A percentile compares a stretch with the other conserved stretches of the same genome.
phyloP scores from a whole-genome alignment of 495 filamentous ascomycete species.

The Aspergillus steynii region DNA sequence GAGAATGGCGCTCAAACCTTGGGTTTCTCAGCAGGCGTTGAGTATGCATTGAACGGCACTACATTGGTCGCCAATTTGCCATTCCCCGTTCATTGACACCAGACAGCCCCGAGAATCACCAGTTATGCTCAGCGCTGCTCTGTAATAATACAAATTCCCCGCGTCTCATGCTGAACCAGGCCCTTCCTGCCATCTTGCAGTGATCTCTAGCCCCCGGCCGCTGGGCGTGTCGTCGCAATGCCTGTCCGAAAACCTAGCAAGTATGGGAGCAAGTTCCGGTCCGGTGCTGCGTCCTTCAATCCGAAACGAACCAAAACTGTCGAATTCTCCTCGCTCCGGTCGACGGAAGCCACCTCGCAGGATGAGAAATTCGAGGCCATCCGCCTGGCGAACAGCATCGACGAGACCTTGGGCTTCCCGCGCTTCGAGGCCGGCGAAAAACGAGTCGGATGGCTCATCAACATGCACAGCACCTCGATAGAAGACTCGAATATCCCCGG shows the following conservation, averaged over 20 bases:
- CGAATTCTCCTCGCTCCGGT: conserved; percentile 69
- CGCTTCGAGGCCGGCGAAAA: conserved; percentile 88
- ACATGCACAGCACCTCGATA: conserved; percentile 86
- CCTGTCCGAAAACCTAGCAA: conserved; percentile 57
- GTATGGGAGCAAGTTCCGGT: conserved; percentile 56
- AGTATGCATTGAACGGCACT: conserved; percentile 22
- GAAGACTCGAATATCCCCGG: conserved; percentile 80
- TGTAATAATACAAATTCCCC: conserved; percentile 2
- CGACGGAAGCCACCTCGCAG: conserved; percentile 79
- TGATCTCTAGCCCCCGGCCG: conserved; percentile 28
- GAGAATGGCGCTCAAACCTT: background rate
- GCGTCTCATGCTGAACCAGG: conserved; percentile 30
- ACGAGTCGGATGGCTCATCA: conserved; percentile 89
- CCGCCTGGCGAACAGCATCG: conserved; percentile 82
- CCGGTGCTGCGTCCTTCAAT: conserved; percentile 49
- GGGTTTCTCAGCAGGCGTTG: conserved; percentile 7
- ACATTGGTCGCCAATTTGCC: conserved; percentile 21
- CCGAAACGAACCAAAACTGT: conserved; percentile 69
- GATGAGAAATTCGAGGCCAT: conserved; percentile 85
- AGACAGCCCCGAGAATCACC: conserved; percentile 6
- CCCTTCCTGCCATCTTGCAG: conserved; percentile 9
- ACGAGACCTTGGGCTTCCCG: conserved; percentile 90
- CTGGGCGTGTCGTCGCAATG: conserved; percentile 47
- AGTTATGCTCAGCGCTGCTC: conserved; percentile 11
- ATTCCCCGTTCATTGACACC: conserved; percentile 4